phyloP scores from a whole-genome alignment of 2,329 filamentous ascomycete species.

The Iodosphaeria phyllophila region DNA sequence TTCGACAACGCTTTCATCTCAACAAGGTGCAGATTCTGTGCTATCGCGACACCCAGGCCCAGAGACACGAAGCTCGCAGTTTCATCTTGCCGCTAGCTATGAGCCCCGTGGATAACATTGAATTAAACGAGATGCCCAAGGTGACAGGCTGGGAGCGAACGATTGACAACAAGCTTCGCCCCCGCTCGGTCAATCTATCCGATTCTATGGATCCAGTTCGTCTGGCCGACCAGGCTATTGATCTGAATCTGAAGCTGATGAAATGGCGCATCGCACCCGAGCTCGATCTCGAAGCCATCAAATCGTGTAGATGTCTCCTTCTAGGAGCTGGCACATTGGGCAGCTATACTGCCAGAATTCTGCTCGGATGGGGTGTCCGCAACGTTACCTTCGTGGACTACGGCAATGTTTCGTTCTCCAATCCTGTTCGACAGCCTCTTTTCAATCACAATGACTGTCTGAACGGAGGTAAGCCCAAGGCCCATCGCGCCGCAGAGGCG shows the following conservation, averaged over 20 bases:
- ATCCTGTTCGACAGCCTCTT: conserved; percentile 84
- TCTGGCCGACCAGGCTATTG: conserved; percentile 83
- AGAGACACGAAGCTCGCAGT: conserved; percentile 64
- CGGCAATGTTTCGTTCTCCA: conserved; percentile 83
- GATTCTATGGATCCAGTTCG: conserved; percentile 85
- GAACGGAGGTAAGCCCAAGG: conserved; percentile 70
- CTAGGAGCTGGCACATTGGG: conserved; percentile 86
- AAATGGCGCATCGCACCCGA: conserved; percentile 93
- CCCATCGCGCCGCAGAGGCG: conserved; percentile 59
- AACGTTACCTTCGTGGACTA: conserved; percentile 96
- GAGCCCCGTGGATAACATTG: conserved; percentile 24
- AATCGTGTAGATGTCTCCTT: conserved; percentile 73
- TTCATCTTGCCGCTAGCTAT: conserved; percentile 53
- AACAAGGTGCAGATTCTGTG: conserved; percentile 68
- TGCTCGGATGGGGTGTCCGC: conserved; percentile 89
- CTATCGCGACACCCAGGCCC: conserved; percentile 67
- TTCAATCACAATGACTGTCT: conserved; percentile 83
- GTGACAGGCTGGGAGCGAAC: conserved; percentile 92
- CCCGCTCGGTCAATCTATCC: conserved; percentile 63
- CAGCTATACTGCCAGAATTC: conserved; percentile 77
- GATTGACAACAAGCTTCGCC: conserved; percentile 54
- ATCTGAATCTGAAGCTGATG: conserved; percentile 94
- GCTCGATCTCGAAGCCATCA: conserved; percentile 74
- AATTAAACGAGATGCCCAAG: conserved; percentile 50
- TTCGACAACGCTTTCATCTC: conserved; percentile 65